phyloP scores from a whole-genome alignment of 345 rosid genomes.

The Corchorus olitorius region DNA sequence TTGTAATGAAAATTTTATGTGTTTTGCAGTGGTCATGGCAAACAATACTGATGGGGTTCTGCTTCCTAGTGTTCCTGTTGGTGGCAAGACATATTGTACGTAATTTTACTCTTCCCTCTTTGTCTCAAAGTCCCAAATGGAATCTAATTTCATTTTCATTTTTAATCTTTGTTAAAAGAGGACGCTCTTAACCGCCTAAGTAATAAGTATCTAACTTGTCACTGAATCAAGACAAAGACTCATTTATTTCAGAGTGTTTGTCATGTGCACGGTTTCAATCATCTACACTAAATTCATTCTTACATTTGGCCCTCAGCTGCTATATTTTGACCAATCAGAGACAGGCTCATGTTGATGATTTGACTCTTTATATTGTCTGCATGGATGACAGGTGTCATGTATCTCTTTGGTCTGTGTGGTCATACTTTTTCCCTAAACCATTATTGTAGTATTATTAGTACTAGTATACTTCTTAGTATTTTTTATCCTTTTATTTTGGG shows the following conservation, averaged over 20 bases:
- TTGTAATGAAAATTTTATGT: background rate
- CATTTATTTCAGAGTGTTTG: background rate
- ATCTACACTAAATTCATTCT: constrained; percentile 9
- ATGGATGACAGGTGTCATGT: constrained; percentile 13
- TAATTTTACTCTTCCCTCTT: constrained; percentile 17
- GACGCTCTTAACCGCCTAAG: background rate
- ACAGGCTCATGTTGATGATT: background rate
- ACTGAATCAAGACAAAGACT: background rate
- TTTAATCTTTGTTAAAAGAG: background rate
- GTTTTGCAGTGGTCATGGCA: constrained; percentile 95
- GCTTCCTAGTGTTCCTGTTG: constrained; percentile 75
- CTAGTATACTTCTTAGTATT: background rate
- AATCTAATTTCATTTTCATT: background rate
- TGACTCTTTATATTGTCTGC: background rate
- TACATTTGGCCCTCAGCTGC: background rate
- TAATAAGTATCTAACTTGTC: background rate
- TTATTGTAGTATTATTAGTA: background rate
- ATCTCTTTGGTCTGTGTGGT: background rate
- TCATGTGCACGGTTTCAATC: constrained; percentile 2
- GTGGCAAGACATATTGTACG: constrained; percentile 80
- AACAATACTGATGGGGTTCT: constrained; percentile 80
- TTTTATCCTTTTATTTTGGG: background rate
- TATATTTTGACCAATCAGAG: constrained; percentile 4
- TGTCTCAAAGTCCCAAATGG: background rate
- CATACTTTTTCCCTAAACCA: background rate